Percentiles rank a stretch among this genome's conserved stretches.
phyloP scores from a whole-genome alignment of 116 monocot species.

The Papilionanthe hybrid region DNA sequence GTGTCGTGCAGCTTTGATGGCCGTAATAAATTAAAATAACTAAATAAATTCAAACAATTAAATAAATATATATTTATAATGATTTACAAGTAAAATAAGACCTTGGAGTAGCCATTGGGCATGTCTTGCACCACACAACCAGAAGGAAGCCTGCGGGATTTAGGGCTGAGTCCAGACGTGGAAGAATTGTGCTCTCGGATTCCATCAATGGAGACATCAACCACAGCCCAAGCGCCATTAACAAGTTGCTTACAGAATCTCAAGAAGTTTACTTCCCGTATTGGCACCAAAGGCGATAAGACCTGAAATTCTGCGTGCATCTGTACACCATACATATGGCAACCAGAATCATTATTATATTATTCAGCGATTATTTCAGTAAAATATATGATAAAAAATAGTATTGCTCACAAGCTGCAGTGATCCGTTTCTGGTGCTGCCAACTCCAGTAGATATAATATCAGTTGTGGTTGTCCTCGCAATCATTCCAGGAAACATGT shows the following conservation, averaged over 20 bases:
- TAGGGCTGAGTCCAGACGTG: conserved; percentile 10
- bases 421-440: conserved; percentile 75
- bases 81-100: conserved; percentile 26
- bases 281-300: conserved; percentile 82
- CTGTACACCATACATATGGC: conserved; percentile 14
- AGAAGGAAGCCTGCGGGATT: conserved; percentile 84
- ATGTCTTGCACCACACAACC: conserved; percentile 89
- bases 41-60: too few species aligned
- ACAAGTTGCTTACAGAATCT: conserved; percentile 90
- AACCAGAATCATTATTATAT: not conserved
- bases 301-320: conserved; percentile 95
- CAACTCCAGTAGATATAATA: conserved; percentile 68
- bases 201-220: conserved; percentile 76
- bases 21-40: too few species aligned
- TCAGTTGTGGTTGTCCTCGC: conserved; percentile 67
- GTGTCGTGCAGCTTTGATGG: not conserved
- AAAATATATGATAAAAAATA: not conserved
- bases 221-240: conserved; percentile 84
- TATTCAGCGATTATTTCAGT: not conserved
- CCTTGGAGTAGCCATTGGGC: conserved; percentile 97
- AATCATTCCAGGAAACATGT: conserved; percentile 83
- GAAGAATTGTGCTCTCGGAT: conserved; percentile 28
- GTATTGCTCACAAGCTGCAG: conserved; percentile 71
- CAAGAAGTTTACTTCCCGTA: conserved; percentile 73
- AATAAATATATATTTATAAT: too few species aligned